Conservation (phyloP, 345 rosid genomes). For the Carallia pectinifolia region DNA sequence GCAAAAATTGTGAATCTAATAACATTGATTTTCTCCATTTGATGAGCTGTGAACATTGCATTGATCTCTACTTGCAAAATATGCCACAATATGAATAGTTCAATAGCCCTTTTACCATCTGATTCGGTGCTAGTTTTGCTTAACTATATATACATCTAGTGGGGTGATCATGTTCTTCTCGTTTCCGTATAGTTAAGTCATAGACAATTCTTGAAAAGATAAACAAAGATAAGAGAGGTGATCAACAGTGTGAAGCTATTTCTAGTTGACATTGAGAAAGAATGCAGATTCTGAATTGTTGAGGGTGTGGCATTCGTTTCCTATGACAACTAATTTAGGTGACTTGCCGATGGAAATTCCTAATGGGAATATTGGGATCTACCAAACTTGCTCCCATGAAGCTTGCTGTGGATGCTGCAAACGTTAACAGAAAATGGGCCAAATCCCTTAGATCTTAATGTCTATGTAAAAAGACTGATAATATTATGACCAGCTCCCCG, state of each 20-base stretch:
- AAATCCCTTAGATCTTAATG: too few relatives aligned
- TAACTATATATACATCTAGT: neutral
- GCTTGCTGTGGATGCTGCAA: too few relatives aligned
- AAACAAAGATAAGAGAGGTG: conserved; percentile 1
- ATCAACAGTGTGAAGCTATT: conserved; percentile 3
- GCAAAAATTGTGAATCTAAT: neutral
- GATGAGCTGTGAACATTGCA: neutral
- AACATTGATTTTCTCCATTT: conserved; percentile 13
- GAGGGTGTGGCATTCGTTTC: conserved; percentile 9
- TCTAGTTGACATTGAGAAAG: neutral
- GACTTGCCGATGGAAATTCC: too few relatives aligned
- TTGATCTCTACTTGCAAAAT: neutral
- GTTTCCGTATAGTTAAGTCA: conserved; percentile 4
- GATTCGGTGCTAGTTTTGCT: neutral
- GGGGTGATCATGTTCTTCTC: conserved; percentile 3
- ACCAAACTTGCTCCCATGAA: too few relatives aligned
- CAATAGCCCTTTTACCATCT: neutral
- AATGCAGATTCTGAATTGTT: neutral
- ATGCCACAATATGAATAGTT: neutral
- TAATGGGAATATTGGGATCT: too few relatives aligned
- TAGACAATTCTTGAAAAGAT: conserved; percentile 13
- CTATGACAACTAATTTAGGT: conserved; percentile 9
- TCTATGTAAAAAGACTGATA: too few relatives aligned
- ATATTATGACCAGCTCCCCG: too few relatives aligned
- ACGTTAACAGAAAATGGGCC: too few relatives aligned